A percentile compares a stretch with the other conserved stretches of the same genome.
Conservation (phyloP, 78 protist genomes). For the Cavenderia fasciculata region DNA sequence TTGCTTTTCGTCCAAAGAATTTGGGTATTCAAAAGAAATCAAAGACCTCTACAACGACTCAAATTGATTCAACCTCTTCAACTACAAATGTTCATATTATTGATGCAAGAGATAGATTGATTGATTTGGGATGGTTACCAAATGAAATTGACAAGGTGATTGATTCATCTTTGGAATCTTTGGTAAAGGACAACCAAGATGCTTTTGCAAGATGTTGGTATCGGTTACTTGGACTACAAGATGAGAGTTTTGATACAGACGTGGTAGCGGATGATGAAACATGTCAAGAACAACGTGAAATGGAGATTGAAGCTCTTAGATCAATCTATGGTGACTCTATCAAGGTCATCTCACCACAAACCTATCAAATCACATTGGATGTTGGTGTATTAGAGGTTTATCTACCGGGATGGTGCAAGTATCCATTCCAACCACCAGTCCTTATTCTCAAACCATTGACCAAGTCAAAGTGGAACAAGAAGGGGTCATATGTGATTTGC, state of each 20-base stretch:
- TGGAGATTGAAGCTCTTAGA: slow-evolving; percentile 43
- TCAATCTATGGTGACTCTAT: slow-evolving; percentile 47
- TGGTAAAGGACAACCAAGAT: neutral
- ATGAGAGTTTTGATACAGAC: neutral
- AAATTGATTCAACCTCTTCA: neutral
- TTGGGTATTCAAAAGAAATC: slow-evolving; percentile 39
- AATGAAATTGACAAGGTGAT: neutral
- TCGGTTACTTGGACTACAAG: no score
- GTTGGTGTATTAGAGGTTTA: neutral
- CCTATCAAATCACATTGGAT: neutral
- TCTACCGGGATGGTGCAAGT: neutral
- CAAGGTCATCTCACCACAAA: neutral
- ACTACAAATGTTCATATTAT: neutral
- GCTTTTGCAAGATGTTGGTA: no score
- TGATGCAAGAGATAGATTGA: neutral
- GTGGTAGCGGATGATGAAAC: neutral
- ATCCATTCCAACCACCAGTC: slow-evolving; percentile 31
- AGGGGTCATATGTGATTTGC: no score
- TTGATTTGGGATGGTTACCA: neutral
- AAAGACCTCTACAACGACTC: neutral
- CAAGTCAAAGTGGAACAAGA: neutral
- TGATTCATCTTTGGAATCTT: neutral
- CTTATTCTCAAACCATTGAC: neutral
- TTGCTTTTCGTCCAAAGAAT: slow-evolving; percentile 18
- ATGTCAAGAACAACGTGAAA: no score